Evolutionary conservation across 257 asterid genomes (phyloP), one percentile per base, ranked within the genome.

Genomic region (Salvia rosmarinus): DNA sequence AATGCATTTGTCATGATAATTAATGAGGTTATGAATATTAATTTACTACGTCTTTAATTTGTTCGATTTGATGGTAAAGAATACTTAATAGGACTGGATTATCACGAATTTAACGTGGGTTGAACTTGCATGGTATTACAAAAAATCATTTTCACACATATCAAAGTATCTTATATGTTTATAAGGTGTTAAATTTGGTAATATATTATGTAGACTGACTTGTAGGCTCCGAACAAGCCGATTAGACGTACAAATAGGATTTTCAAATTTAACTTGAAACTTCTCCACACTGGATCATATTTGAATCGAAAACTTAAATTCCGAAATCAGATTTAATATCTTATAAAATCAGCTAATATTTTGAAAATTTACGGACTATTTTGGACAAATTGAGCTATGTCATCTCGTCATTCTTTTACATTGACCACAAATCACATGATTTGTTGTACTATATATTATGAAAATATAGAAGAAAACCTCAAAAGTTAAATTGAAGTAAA

Each of bases 401-500:
- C 16, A 14, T 3, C 51, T 23, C 13, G 43, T 25, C 21, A 25
- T 23, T 40, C 52, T 40, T 19, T 4, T 12, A 64, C 39, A 64
- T 28, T 64, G 20, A 40, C 50, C 68, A 37, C n/a, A n/a, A 12
- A 35, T 20, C n/a, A 21, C 59, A 21, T 52, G 6, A 16, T 16
- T 60, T 9, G 28, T 60, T 21, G 28, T 17, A 4, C 37, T 32
- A 60, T 37, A n/a, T 17, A n/a, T 60, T 34, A 60, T 19, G 49
- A 60, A 63, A 39, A 40, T 20, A 19, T 14, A 63, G 17, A 42
- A 11, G 4, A 17, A 39, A 63, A 11, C 51, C 70, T 52, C 43
- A 64, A 43, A 43, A 64, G 37, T 64, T 43, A 64, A 64, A 9
- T 64, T 12, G 69, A 64, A 51, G 9, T 7, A 44, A 65, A 25